Conservation (phyloP, 805 yeast species). For the Debaryomyces prosopidis region DNA sequence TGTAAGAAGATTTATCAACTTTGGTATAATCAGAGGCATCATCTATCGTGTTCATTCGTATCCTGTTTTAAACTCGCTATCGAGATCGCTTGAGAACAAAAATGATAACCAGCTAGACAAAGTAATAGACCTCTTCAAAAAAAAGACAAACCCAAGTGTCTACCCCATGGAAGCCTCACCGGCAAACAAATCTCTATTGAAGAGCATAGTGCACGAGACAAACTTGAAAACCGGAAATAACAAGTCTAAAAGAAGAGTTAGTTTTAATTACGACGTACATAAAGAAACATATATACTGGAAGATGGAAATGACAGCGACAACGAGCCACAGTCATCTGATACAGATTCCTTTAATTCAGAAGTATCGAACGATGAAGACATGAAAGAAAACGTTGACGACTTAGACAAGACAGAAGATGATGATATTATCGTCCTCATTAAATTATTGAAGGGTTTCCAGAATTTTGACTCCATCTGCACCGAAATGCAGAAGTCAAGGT, state of each 20-base stretch:
- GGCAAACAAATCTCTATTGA: conserved; percentile 13
- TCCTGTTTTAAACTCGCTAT: conserved; percentile 55
- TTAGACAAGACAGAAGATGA: conserved; percentile 13
- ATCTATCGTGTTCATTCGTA: conserved; percentile 79
- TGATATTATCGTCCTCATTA: conserved; percentile 39
- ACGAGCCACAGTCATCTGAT: conserved; percentile 2
- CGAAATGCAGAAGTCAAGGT: conserved; percentile 55
- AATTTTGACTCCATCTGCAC: conserved; percentile 72
- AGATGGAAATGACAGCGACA: conserved; percentile 5
- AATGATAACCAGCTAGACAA: conserved; percentile 18
- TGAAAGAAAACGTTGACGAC: conserved; percentile 2
- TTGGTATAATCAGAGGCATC: conserved; percentile 80
- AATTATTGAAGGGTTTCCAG: conserved; percentile 51
- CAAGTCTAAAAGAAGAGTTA: conserved; percentile 28
- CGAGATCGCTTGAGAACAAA: conserved; percentile 35
- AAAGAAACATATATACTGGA: neutral
- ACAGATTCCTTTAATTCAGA: neutral
- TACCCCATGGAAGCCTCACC: neutral
- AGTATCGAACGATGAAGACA: conserved; percentile 10
- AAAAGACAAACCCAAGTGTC: conserved; percentile 4
- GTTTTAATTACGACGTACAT: conserved; percentile 29
- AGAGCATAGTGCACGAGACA: conserved; percentile 21
- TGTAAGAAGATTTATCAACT: conserved; percentile 77
- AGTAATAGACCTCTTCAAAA: conserved; percentile 13
- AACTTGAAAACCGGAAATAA: conserved; percentile 17